Evolutionary conservation across 148 eudicot species (phyloP).

Genomic region (Dianthus caryophyllus): DNA sequence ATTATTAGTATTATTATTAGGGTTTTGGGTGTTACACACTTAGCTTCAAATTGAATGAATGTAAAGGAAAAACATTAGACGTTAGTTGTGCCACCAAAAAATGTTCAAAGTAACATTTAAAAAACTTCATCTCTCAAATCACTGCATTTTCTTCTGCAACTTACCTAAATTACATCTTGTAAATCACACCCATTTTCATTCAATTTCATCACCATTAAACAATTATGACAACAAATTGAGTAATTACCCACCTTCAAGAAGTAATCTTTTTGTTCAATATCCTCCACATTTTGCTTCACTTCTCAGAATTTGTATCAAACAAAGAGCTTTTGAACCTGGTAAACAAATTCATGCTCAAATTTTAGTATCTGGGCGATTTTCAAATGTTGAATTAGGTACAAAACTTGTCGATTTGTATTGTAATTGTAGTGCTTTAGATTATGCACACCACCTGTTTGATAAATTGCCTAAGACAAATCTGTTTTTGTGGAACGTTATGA

Average conservation of each 20-base stretch:
- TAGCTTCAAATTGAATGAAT: too few species aligned
- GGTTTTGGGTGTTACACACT: too few species aligned
- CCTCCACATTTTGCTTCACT: slow-evolving; percentile 32
- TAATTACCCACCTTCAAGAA: slow-evolving; percentile 11
- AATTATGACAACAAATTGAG: slow-evolving; percentile 2
- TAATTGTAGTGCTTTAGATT: slow-evolving; percentile 35
- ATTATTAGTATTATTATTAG: too few species aligned
- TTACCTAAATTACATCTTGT: slow-evolving; percentile 21
- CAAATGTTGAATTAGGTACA: slow-evolving; percentile 47
- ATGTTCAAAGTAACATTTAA: slow-evolving; percentile 10
- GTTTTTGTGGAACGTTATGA: slow-evolving; percentile 76
- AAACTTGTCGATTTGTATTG: slow-evolving; percentile 66
- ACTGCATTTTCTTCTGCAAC: slow-evolving; percentile 3
- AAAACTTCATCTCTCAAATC: neutral
- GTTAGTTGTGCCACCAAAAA: slow-evolving; percentile 9
- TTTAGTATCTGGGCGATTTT: slow-evolving; percentile 38
- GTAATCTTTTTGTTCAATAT: slow-evolving; percentile 12
- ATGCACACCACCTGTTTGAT: slow-evolving; percentile 72
- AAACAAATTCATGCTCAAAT: slow-evolving; percentile 71
- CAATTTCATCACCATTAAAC: slow-evolving; percentile 11
- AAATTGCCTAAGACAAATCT: slow-evolving; percentile 59
- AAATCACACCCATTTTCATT: slow-evolving; percentile 21
- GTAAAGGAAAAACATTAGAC: too few species aligned
- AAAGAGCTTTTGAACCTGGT: slow-evolving; percentile 64
- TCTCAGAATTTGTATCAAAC: slow-evolving; percentile 47